Evolutionary conservation across 495 filamentous ascomycete species (phyloP).

Genomic region (Penicillium nucicola): DNA sequence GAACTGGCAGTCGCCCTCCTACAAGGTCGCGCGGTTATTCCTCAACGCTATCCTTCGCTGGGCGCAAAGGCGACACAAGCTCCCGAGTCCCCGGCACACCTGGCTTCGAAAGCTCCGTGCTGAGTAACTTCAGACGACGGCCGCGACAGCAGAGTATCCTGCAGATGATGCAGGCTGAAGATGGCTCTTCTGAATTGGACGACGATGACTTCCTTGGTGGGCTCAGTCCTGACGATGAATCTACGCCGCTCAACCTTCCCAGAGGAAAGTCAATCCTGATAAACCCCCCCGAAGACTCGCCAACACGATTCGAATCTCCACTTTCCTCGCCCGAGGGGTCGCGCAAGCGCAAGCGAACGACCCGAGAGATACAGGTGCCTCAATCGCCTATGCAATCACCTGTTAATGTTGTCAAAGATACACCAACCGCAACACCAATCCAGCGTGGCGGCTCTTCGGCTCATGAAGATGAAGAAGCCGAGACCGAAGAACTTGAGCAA

Average conservation of each 20-base stretch:
- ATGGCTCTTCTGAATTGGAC: slow-evolving; percentile 45
- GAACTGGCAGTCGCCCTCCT: slow-evolving; percentile 42
- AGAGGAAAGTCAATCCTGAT: slow-evolving; percentile 30
- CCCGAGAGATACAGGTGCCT: slow-evolving; percentile 20
- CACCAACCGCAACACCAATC: background rate
- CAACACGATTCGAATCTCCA: slow-evolving; percentile 19
- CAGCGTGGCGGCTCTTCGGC: background rate
- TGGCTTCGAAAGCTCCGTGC: slow-evolving; percentile 52
- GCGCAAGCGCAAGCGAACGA: slow-evolving; percentile 36
- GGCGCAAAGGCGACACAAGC: slow-evolving; percentile 38
- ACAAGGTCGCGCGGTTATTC: slow-evolving; percentile 48
- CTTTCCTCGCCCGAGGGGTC: slow-evolving; percentile 26
- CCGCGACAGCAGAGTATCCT: slow-evolving; percentile 67
- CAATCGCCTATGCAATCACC: slow-evolving; percentile 17
- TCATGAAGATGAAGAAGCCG: background rate
- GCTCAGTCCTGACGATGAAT: slow-evolving; percentile 63
- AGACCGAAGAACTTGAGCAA: background rate
- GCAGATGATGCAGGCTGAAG: slow-evolving; percentile 55
- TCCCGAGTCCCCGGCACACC: slow-evolving; percentile 48
- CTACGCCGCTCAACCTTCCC: slow-evolving; percentile 55
- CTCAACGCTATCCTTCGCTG: slow-evolving; percentile 41
- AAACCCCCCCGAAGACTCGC: slow-evolving; percentile 12
- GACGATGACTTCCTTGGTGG: slow-evolving; percentile 56
- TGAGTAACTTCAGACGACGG: slow-evolving; percentile 61
- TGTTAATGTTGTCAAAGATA: slow-evolving; percentile 17